Evolutionary conservation across 2,329 filamentous ascomycete genomes (phyloP), one percentile per base, ranked within the genome.

Genomic region (Botryotinia narcissicola): DNA sequence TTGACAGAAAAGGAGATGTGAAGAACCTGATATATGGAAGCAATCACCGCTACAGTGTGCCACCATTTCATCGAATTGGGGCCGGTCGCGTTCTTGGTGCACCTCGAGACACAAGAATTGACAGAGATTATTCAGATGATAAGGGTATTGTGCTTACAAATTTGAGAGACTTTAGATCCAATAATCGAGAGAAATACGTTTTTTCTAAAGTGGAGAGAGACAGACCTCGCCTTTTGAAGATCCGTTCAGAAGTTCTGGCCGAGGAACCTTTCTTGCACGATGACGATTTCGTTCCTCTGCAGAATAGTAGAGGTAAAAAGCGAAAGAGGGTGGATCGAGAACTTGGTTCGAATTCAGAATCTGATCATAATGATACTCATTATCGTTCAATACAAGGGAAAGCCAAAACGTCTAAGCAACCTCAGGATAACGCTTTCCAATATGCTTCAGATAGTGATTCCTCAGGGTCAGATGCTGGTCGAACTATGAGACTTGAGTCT

Each of bases 1-100:
- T 93, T 70, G 95, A 98, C 82, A 89, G 85, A 60, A 90, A 89
- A 79, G 95, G 95, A 0, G 95, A 98, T 78, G 84, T 87, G 7
- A 87, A 94, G 66, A 94, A 96, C 76, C 82, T 92, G 62, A 87
- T 87, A 40, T 98, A 95, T 80, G 93, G 93, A 2, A 87, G 88
- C 42, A 86, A 92, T 57, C 90, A 97, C 80, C 89, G 88, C 51
- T 92, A 92, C 76, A 88, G 87, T 71, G 83, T 97, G 18, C 94
- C 94, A 0, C 78, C 83, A 3, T 98, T 97, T 80, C 86, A 87
- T 75, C 90, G 93, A 9, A 84, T 84, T 75, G 93, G 94, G 22
- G 84, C 85, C 72, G 94, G 94, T 3, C 86, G 86, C 73, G 84
- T 98, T 1, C 81, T 98, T 20, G 95, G 95, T 0, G 84, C 91